Evolutionary conservation across 257 asterid species (phyloP), one percentile per base, ranked within the genome.

Genomic region (Nicotiana paniculata): DNA sequence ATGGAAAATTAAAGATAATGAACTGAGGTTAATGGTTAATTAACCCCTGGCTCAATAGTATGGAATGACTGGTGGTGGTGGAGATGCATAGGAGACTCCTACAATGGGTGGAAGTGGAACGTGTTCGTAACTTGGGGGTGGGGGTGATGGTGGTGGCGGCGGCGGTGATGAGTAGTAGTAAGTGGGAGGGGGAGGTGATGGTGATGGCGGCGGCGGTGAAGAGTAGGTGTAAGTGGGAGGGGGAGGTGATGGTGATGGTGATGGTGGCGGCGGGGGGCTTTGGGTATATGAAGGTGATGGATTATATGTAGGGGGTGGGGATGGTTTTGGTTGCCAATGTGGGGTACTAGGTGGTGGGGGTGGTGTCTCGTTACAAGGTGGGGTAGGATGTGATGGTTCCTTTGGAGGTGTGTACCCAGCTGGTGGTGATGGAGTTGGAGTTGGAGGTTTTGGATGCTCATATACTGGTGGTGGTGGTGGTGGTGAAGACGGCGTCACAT

Each of bases 21-120:
- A 30, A 64, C 39, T 30, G 13, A 72, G 59, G 78, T 18, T 86
- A 72, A 76, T 35, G 46, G 66, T 54, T 65, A 81, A 35, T 43
- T 43, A 43, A 43, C 51, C 16, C 65, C 33, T 0, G 11, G 67
- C 66, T 85, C 58, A 86, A 77, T 88, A 88, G 74, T 88, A 88
- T 55, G 89, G 89, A 77, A 88, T 84, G 24, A 74, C 57, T 30
- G 90, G 90, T 28, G 91, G 90, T 48, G 91, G 91, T 16, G 91
- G 93, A 24, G 92, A 84, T 77, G 92, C 88, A 55, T 90, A 79
- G 10, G 77, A 26, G 53, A 86, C 81, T 85, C 77, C 78, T 58
- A 32, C 63, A 30, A 84, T 5, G 9, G 93, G 88, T 13, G 91
- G 90, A 0, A 90, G 90, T 0, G 89, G 88, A 37, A 6, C 69